phyloP scores from a whole-genome alignment of 768 basidiomycete species.

The Antrodiella citrinella region DNA sequence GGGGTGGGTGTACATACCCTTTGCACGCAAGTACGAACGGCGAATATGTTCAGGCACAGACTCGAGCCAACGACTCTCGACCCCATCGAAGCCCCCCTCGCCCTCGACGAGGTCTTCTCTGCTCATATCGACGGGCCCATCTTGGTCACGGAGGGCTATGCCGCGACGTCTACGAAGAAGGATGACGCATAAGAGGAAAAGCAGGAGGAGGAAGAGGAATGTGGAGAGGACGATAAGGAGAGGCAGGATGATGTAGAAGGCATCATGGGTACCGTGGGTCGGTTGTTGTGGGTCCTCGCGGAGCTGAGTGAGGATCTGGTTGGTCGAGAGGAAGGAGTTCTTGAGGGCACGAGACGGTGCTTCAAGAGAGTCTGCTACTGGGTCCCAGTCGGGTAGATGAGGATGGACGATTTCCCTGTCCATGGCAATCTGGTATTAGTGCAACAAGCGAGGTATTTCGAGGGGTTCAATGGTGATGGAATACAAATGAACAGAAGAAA shows the following conservation, averaged over 20 bases:
- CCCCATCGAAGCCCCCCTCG: slow-evolving; percentile 88
- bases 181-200: slow-evolving; percentile 87
- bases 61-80: slow-evolving; percentile 94
- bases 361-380: too few species aligned
- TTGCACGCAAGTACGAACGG: slow-evolving; percentile 74
- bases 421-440: not conserved
- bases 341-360: not conserved
- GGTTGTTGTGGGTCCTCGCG: slow-evolving; percentile 10
- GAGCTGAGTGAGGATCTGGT: not conserved
- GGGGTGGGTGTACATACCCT: slow-evolving; percentile 47
- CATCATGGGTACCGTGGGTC: slow-evolving; percentile 37
- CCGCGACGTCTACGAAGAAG: slow-evolving; percentile 71
- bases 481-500: too few species aligned
- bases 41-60: slow-evolving; percentile 55
- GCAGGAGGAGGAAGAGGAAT: slow-evolving; percentile 84
- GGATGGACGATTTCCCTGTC: not conserved
- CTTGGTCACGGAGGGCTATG: slow-evolving; percentile 75
- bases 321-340: not conserved
- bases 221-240: slow-evolving; percentile 90
- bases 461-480: too few species aligned
- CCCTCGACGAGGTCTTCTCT: slow-evolving; percentile 84
- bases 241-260: slow-evolving; percentile 83
- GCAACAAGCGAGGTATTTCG: not conserved
- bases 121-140: slow-evolving; percentile 91
- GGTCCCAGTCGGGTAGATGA: not conserved